phyloP scores from a whole-genome alignment of 805 yeast species.

The Myxozyma mucilagina region DNA sequence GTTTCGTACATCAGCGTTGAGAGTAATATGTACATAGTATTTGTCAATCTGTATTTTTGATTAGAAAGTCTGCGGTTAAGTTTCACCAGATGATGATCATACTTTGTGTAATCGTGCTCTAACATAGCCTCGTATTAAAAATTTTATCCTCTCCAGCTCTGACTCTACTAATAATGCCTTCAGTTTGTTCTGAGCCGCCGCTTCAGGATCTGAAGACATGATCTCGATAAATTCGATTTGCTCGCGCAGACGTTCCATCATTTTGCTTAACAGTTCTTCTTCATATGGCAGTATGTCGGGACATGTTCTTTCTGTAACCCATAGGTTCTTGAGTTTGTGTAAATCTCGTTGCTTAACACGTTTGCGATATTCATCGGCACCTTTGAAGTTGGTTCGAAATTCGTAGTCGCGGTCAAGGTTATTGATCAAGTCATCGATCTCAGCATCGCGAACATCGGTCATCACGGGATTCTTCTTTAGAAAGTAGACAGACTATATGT shows the following conservation, averaged over 20 bases:
- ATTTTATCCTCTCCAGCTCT: conserved; percentile 84
- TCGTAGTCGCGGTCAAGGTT: conserved; percentile 29
- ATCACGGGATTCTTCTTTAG: not conserved
- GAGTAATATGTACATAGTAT: conserved; percentile 56
- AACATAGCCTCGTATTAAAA: conserved; percentile 74
- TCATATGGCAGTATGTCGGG: conserved; percentile 86
- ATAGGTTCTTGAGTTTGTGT: conserved; percentile 54
- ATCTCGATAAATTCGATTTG: conserved; percentile 70
- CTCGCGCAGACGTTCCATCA: conserved; percentile 58
- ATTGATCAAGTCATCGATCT: conserved; percentile 35
- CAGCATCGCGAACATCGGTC: conserved; percentile 23
- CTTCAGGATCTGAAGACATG: conserved; percentile 73
- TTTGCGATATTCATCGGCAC: not conserved
- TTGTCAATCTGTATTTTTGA: conserved; percentile 58
- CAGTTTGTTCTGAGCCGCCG: conserved; percentile 59
- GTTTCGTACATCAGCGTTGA: conserved; percentile 43
- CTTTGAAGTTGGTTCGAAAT: not conserved
- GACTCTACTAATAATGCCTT: conserved; percentile 84
- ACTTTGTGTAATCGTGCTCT: conserved; percentile 62
- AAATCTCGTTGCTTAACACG: conserved; percentile 37
- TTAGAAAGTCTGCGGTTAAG: not conserved
- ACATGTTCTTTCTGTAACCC: conserved; percentile 82
- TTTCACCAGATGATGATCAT: not conserved
- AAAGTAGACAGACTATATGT: no score
- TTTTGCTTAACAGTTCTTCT: conserved; percentile 55